Conservation (phyloP, 108 stramenopile genomes). For the Pelagomonas calceolata region DNA sequence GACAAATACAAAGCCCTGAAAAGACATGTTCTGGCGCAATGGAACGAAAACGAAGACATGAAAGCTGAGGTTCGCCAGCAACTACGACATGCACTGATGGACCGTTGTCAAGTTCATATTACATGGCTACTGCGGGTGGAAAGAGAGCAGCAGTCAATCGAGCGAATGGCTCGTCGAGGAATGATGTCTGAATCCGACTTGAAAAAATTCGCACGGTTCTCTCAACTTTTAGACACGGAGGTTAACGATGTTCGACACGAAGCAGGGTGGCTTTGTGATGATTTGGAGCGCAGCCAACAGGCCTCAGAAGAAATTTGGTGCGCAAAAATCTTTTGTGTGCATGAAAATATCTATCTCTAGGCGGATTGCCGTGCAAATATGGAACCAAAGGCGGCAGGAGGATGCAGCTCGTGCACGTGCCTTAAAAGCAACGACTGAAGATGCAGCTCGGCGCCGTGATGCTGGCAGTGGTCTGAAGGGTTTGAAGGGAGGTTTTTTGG, state of each 20-base stretch:
- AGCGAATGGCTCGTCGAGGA: not conserved
- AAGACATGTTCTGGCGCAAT: not conserved
- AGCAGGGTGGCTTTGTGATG: not conserved
- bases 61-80: not conserved
- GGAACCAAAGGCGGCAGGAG: not conserved
- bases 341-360: too few species aligned
- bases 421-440: too few species aligned
- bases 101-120: not conserved
- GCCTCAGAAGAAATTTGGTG: not conserved
- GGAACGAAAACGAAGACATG: not conserved
- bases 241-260: not conserved
- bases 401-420: too few species aligned
- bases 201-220: not conserved
- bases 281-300: not conserved
- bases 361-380: not conserved
- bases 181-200: not conserved
- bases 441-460: too few species aligned
- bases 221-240: not conserved
- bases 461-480: not conserved
- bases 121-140: not conserved
- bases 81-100: not conserved
- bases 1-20: not conserved
- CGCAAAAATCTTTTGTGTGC: too few species aligned
- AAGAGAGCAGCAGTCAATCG: not conserved
- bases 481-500: not conserved